Percentiles rank a stretch among this genome's conserved stretches.
Evolutionary conservation across 2,329 filamentous ascomycete genomes (phyloP).

Genomic region (Akanthomyces dipterigenus): DNA sequence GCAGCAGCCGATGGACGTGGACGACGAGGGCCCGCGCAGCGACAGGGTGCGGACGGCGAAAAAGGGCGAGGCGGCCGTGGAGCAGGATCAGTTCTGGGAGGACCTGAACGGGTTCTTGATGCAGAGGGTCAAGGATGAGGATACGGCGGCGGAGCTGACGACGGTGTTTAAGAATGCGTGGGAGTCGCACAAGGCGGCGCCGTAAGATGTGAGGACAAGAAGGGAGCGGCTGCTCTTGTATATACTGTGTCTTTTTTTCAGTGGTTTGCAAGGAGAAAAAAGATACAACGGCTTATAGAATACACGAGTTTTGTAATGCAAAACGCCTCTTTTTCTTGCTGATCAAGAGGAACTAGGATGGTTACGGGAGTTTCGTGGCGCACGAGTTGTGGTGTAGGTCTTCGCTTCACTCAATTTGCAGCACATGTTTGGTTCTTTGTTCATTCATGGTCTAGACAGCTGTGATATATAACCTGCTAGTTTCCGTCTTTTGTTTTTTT

Average conservation of each 20-base stretch:
- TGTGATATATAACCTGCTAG: constrained; percentile 11
- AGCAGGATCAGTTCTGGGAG: constrained; percentile 73
- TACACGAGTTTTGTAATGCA: background rate
- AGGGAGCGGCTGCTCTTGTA: background rate
- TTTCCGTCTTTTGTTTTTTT: constrained; percentile 6
- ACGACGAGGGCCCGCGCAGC: constrained; percentile 16
- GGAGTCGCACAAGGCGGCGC: constrained; percentile 40
- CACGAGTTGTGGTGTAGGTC: background rate
- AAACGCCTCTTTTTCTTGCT: background rate
- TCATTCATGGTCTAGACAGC: constrained; percentile 7
- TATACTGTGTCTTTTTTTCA: background rate
- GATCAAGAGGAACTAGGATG: background rate
- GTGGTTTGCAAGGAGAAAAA: background rate
- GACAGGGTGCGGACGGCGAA: background rate
- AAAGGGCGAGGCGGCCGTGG: constrained; percentile 30
- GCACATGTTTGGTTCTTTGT: background rate
- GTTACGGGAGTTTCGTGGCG: no score
- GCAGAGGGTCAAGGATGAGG: constrained; percentile 69
- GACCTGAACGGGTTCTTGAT: constrained; percentile 77
- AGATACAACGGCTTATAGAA: background rate
- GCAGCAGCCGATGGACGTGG: constrained; percentile 28
- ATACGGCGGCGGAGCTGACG: constrained; percentile 56
- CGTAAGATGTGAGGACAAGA: constrained; percentile 12
- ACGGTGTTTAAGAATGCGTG: constrained; percentile 66
- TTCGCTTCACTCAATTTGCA: background rate